Evolutionary conservation across 371 early-diverging fungal species (phyloP), one percentile per base, ranked within the genome.

Genomic region (Mortierella sp.): DNA sequence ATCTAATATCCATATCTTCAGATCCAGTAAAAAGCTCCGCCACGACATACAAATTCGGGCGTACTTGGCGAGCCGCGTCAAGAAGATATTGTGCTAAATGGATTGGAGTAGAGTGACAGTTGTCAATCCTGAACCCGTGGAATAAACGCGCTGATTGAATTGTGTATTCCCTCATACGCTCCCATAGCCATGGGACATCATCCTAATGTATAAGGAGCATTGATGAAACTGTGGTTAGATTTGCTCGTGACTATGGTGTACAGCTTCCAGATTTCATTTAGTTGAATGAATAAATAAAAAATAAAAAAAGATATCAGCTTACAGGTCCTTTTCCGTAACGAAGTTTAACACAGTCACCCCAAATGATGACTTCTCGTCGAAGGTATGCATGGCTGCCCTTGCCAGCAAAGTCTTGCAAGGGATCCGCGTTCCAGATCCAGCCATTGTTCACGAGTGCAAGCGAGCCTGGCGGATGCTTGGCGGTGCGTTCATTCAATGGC

Each of bases 341-440:
- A 59, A 99, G 89, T 74, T 99, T 99, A 33, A 97, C 98, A 85
- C 99, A 99, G 82, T 99, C 99, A 21, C 98, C 97, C 99, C 99
- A 99, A 19, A 96, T 90, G 79, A 99, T 98, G 24, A 99, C 94
- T 74, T 97, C 96, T 63, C 98, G 93, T 15, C 93, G 88, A 38
- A 99, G 84, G 77, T 98, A 99, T 0, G 97, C 95, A 67, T 91
- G 90, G 5, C 96, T 96, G 47, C 85, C 88, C 16, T 93, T 87
- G 21, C 93, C 93, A 11, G 97, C 98, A 90, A 99, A 98, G 85
- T 98, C 96, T 43, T 89, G 82, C 57, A 97, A 77, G 5, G 98
- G 98, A 72, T 97, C 95, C 6, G 96, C 98, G 74, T 96, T 96
- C 99, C 98, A 98, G 58, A 99, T 96, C 99, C 99, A 99, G 6